Evolutionary conservation across 192 early-diverging fungal genomes (phyloP), one percentile per base, ranked within the genome.

Genomic region (Podila clonocystis): DNA sequence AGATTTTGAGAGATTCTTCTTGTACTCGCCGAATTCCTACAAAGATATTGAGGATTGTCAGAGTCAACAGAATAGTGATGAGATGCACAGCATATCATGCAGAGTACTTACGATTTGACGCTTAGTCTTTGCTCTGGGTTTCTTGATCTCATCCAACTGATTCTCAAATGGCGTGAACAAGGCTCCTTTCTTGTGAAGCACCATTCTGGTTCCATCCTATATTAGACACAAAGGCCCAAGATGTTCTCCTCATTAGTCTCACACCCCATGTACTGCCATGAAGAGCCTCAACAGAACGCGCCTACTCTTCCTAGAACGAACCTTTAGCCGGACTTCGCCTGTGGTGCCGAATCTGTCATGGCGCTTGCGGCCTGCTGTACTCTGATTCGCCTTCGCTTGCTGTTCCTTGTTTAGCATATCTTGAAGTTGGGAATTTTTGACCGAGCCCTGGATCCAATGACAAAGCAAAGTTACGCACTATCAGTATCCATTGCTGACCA

Each of bases 331-430:
- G 2, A 91, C 82, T 5, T 87, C 85, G 59, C 88, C 91, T 22
- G 89, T 88, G n/a, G 91, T 89, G 34, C 92, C 91, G 82, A 94
- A 94, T 65, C 90, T 76, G 31, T 89, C 88, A 58, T 94, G 92
- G 31, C 92, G 76, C 57, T 60, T 71, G 34, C 87, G 67, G 58
- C 68, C 83, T 38, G 76, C 76, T 1, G 70, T 68, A 0, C 65
- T 72, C 52, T 68, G 58, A 17, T 17, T 22, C 22, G 62, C 45
- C 36, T 68, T 80, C 9, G 67, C 70, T 28, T 38, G 62, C 33
- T 68, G 70, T 33, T 80, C 77, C 36, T 80, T 80, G 19, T 63
- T 62, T 2, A 80, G 30, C 45, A 80, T 65, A 6, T 80, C 77
- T 34, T 73, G 70, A n/a, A 80, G 62, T 13, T 63, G 66, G 5